Evolutionary conservation across 2,329 filamentous ascomycete genomes (phyloP).

Genomic region (Pyricularia sp.): DNA sequence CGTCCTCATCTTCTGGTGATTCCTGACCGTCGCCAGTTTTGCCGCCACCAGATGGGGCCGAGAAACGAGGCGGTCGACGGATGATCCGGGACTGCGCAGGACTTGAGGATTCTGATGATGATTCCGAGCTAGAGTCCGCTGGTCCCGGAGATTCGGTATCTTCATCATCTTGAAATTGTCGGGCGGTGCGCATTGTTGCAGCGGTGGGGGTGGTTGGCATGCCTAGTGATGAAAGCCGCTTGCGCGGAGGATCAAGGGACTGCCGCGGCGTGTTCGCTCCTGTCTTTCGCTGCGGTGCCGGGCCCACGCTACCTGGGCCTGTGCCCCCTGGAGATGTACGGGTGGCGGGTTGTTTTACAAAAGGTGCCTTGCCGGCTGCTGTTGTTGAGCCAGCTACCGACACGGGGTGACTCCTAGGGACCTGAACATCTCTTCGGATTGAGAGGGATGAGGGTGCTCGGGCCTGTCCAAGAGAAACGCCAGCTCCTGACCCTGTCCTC

Average conservation of each 20-base stretch:
- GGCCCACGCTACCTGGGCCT: constrained; percentile 4
- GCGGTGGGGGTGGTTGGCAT: constrained; percentile 17
- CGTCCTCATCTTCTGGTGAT: constrained; percentile 35
- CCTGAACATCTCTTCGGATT: constrained; percentile 42
- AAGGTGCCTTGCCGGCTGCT: not conserved
- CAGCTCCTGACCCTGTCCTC: constrained; percentile 34
- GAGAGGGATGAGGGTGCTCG: constrained; percentile 41
- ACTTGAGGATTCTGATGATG: constrained; percentile 26
- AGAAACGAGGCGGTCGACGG: constrained; percentile 41
- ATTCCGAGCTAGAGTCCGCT: constrained; percentile 23
- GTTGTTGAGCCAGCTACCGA: constrained; percentile 16
- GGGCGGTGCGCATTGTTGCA: not conserved
- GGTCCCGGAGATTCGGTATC: constrained; percentile 24
- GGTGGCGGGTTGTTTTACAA: not conserved
- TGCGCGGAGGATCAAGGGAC: constrained; percentile 18
- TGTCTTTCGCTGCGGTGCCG: constrained; percentile 15
- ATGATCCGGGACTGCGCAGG: constrained; percentile 48
- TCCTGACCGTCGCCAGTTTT: constrained; percentile 7
- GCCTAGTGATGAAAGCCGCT: constrained; percentile 31
- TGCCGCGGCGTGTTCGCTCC: constrained; percentile 11
- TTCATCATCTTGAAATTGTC: not conserved
- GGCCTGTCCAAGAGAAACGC: constrained; percentile 14
- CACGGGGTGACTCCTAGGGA: constrained; percentile 30
- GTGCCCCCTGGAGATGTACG: not conserved
- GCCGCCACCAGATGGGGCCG: constrained; percentile 7